These are phyloP conservation scores for Suillus fuscotomentosus DNA, from an alignment of 768 basidiomycete genomes.

Conservation along the genomic window DNA sequence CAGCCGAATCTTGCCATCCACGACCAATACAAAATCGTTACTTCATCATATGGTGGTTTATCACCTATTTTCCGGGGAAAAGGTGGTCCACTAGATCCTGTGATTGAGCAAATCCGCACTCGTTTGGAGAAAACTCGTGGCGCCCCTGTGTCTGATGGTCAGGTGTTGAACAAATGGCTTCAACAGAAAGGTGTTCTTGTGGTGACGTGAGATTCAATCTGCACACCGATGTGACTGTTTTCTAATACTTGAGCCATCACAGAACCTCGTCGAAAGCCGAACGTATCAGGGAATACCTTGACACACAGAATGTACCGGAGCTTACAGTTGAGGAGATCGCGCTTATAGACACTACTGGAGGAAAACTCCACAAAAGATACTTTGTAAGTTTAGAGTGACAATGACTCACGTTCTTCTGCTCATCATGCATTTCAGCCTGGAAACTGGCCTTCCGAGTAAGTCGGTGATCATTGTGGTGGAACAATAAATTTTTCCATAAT, in stretches of 20 bases:
- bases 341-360: conserved; percentile 25
- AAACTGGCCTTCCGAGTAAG: conserved; percentile 21
- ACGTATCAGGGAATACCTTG: conserved; percentile 33
- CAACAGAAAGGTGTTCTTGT: conserved; percentile 29
- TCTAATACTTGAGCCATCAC: not conserved
- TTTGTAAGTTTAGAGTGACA: conserved; percentile 20
- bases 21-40: conserved; percentile 36
- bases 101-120: conserved; percentile 33
- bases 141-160: conserved; percentile 24
- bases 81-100: conserved; percentile 39
- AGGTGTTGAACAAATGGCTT: conserved; percentile 30
- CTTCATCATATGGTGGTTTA: conserved; percentile 40
- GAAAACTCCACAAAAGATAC: conserved; percentile 20
- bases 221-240: not conserved
- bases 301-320: conserved; percentile 26
- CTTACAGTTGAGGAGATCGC: conserved; percentile 25
- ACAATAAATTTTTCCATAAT: too few species aligned
- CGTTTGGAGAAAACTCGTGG: conserved; percentile 27
- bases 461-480: not conserved
- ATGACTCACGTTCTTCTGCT: not conserved
- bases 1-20: conserved; percentile 34
- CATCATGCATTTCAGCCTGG: conserved; percentile 8
- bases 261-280: conserved; percentile 34
- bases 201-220: conserved; percentile 25
- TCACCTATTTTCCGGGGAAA: conserved; percentile 34